These are phyloP conservation scores for Tolypocladium nubicola DNA, from an alignment of 2,329 filamentous ascomycete genomes.

Conservation along the genomic window DNA sequence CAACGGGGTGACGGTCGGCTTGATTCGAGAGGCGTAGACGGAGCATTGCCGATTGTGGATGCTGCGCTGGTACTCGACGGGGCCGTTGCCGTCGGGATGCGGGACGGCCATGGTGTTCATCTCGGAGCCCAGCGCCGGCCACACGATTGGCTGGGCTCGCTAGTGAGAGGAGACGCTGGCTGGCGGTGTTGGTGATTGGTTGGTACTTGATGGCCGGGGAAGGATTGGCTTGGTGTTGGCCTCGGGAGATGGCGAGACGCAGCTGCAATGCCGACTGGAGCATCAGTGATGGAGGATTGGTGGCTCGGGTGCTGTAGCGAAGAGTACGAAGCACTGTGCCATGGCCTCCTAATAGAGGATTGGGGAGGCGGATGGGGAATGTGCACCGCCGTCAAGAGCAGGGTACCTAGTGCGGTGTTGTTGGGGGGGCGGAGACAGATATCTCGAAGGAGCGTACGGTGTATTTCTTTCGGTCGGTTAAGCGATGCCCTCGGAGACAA, in stretches of 20 bases:
- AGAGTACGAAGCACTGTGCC: slow-evolving; percentile 5
- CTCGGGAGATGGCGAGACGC: neutral
- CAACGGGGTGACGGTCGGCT: slow-evolving; percentile 6
- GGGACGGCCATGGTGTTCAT: slow-evolving; percentile 12
- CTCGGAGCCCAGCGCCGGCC: slow-evolving; percentile 9
- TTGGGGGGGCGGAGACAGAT: too few species aligned
- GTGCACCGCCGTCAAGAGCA: neutral
- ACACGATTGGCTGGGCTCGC: slow-evolving; percentile 2
- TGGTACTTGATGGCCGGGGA: neutral
- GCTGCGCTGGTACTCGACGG: slow-evolving; percentile 5
- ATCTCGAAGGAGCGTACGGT: neutral
- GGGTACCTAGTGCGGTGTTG: neutral
- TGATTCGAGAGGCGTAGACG: slow-evolving; percentile 12
- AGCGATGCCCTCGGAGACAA: neutral
- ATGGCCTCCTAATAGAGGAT: slow-evolving; percentile 3
- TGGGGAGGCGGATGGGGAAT: neutral
- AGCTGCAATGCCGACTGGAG: neutral
- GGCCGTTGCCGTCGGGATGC: slow-evolving; percentile 5
- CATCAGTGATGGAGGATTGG: slow-evolving; percentile 2
- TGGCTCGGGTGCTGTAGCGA: slow-evolving; percentile 1
- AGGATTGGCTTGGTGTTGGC: neutral
- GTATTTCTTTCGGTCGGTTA: neutral
- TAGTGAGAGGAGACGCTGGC: neutral
- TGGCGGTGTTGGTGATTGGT: neutral
- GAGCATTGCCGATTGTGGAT: slow-evolving; percentile 10